Conservation (phyloP, 129 eudicot species). For the Ambrosia trifida region DNA sequence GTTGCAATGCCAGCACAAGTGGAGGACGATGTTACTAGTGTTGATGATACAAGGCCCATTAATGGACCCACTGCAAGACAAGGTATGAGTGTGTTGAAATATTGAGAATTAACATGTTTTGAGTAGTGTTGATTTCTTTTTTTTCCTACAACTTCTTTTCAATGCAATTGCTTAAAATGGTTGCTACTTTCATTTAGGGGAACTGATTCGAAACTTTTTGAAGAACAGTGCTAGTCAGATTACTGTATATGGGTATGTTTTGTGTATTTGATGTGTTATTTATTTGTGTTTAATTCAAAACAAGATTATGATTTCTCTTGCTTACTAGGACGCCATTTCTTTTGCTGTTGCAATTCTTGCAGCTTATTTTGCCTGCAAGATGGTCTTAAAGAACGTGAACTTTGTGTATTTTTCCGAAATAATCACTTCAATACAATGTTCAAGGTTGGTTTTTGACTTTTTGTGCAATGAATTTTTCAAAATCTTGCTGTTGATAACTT, state of each 20-base stretch:
- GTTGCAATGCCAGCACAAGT: conserved; percentile 1
- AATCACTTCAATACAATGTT: conserved; percentile 99
- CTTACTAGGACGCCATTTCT: conserved; percentile 23
- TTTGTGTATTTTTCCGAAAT: conserved; percentile 93
- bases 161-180: conserved; percentile 23
- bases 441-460: conserved; percentile 65
- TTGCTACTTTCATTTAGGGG: conserved; percentile 50
- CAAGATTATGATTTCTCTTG: conserved; percentile 9
- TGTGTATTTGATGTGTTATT: conserved; percentile 12
- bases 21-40: conserved; percentile 32
- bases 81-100: conserved; percentile 42
- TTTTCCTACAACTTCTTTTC: background rate
- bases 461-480: background rate
- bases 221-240: conserved; percentile 83
- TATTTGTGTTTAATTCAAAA: conserved; percentile 7
- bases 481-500: conserved; percentile 13
- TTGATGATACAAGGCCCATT: conserved; percentile 28
- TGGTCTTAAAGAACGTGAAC: conserved; percentile 75
- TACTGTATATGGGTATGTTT: conserved; percentile 77
- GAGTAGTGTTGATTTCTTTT: conserved; percentile 11
- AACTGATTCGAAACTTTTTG: conserved; percentile 63
- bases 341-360: conserved; percentile 38
- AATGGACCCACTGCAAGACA: conserved; percentile 51
- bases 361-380: conserved; percentile 81
- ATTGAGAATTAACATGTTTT: conserved; percentile 2